Percentiles rank a stretch among this genome's conserved stretches.
phyloP scores from a whole-genome alignment of 495 filamentous ascomycete species.

The Neurospora sp. region DNA sequence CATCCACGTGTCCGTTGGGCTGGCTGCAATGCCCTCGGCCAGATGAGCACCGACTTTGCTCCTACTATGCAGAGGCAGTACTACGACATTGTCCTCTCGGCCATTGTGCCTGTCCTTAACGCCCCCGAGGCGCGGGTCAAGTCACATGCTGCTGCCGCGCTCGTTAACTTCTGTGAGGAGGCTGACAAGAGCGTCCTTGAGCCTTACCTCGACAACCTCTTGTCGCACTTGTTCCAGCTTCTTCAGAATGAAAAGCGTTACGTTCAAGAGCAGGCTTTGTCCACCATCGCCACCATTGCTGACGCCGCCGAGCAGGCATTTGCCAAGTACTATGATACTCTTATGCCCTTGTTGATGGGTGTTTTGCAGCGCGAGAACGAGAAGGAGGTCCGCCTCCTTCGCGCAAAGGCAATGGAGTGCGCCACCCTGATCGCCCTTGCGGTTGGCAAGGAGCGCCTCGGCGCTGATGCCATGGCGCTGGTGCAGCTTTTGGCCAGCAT shows the following conservation, averaged over 20 bases:
- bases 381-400: constrained; percentile 82
- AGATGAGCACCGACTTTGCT: constrained; percentile 99
- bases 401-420: constrained; percentile 99
- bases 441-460: constrained; percentile 88
- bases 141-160: constrained; percentile 89
- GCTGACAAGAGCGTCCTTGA: constrained; percentile 87
- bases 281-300: constrained; percentile 96
- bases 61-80: constrained; percentile 98
- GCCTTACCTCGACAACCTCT: constrained; percentile 83
- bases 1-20: constrained; percentile 96
- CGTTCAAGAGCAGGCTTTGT: constrained; percentile 95
- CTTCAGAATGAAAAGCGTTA: constrained; percentile 86
- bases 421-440: constrained; percentile 93
- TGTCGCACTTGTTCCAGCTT: constrained; percentile 71
- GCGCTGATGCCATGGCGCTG: constrained; percentile 70
- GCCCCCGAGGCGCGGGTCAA: constrained; percentile 90
- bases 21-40: constrained; percentile 95
- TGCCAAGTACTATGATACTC: constrained; percentile 83
- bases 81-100: constrained; percentile 70
- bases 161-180: constrained; percentile 99
- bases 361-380: constrained; percentile 80
- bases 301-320: constrained; percentile 96
- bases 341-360: constrained; percentile 91
- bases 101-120: constrained; percentile 86
- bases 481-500: constrained; percentile 81